A percentile compares a stretch with the other conserved stretches of the same genome.
These are phyloP conservation scores for Trifolium pratense DNA, from an alignment of 306 rosid genomes.

Conservation along the genomic window DNA sequence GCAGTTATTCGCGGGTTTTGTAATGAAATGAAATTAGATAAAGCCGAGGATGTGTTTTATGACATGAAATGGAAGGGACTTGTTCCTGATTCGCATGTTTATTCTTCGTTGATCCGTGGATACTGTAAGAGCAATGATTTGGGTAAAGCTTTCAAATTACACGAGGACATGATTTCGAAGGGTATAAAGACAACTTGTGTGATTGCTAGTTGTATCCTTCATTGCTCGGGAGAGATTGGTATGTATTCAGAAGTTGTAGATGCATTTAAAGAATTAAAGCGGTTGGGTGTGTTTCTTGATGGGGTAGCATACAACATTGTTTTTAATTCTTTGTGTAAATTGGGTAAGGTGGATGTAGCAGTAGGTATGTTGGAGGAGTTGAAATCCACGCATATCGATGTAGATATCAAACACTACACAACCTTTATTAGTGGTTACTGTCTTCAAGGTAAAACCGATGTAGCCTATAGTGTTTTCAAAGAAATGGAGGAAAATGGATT, in stretches of 20 bases:
- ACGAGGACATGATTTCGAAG: constrained; percentile 61
- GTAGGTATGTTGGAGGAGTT: constrained; percentile 61
- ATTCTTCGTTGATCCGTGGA: constrained; percentile 63
- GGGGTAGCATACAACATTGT: constrained; percentile 66
- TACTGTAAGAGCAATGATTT: constrained; percentile 63
- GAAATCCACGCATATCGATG: constrained; percentile 53
- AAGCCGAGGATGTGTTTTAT: constrained; percentile 60
- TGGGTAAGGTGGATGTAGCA: constrained; percentile 72
- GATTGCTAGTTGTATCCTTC: constrained; percentile 66
- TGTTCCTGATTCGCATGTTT: constrained; percentile 59
- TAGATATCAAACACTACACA: constrained; percentile 80
- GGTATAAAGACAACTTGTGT: constrained; percentile 77
- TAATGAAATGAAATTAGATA: constrained; percentile 61
- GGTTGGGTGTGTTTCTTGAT: constrained; percentile 64
- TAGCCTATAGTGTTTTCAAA: constrained; percentile 51
- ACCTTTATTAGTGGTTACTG: constrained; percentile 73
- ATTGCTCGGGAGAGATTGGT: constrained; percentile 67
- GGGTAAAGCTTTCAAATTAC: constrained; percentile 56
- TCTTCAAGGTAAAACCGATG: constrained; percentile 48
- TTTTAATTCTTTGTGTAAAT: constrained; percentile 65
- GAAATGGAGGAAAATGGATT: constrained; percentile 65
- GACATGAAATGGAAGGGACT: constrained; percentile 70
- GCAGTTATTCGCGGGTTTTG: constrained; percentile 76
- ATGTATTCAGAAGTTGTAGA: constrained; percentile 55
- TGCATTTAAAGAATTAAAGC: constrained; percentile 54